phyloP scores from a whole-genome alignment of 768 basidiomycete genomes.

The Tricholoma flavovirens region DNA sequence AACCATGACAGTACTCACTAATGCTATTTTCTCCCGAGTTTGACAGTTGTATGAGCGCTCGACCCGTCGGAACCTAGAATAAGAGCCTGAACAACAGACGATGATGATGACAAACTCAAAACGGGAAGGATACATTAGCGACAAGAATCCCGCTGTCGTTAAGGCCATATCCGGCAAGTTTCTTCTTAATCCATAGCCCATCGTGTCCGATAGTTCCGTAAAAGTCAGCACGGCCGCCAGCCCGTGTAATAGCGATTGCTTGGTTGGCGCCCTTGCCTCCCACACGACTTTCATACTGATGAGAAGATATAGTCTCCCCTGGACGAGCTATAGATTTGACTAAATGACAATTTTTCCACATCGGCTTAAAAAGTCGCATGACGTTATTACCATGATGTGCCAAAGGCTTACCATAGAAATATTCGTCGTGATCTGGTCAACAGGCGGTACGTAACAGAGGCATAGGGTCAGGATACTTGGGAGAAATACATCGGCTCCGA shows the following conservation, averaged over 20 bases:
- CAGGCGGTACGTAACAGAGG: background rate
- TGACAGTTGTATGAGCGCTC: slow-evolving; percentile 57
- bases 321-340: slow-evolving; percentile 49
- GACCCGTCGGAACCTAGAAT: slow-evolving; percentile 44
- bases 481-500: background rate
- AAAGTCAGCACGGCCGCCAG: slow-evolving; percentile 42
- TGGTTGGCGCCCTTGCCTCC: slow-evolving; percentile 67
- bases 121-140: slow-evolving; percentile 26
- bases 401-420: slow-evolving; percentile 40
- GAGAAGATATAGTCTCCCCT: slow-evolving; percentile 56
- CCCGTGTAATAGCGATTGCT: slow-evolving; percentile 49
- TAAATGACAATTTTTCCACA: slow-evolving; percentile 13
- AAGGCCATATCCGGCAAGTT: slow-evolving; percentile 35
- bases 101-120: background rate
- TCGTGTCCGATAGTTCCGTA: slow-evolving; percentile 52
- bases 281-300: slow-evolving; percentile 38
- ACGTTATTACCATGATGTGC: no score
- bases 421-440: slow-evolving; percentile 48
- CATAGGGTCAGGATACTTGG: background rate
- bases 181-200: slow-evolving; percentile 41
- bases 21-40: slow-evolving; percentile 58
- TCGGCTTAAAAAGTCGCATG: background rate
- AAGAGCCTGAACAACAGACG: background rate
- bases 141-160: slow-evolving; percentile 32
- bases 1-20: slow-evolving; percentile 29